phyloP scores from a whole-genome alignment of 2,329 filamentous ascomycete species.

The Monosporascus sp. region DNA sequence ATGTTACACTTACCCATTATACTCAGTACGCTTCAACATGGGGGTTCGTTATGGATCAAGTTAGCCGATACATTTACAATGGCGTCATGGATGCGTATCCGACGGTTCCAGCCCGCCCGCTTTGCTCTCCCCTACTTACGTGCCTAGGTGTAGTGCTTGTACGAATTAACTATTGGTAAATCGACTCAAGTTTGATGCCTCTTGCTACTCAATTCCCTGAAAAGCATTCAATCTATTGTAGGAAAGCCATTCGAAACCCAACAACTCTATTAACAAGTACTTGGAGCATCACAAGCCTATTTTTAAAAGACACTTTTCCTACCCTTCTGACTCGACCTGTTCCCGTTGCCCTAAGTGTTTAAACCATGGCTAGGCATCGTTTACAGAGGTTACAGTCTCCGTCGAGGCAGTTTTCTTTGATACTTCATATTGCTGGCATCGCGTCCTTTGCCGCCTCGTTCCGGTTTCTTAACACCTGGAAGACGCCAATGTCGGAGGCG shows the following conservation, averaged over 20 bases:
- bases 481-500: constrained; percentile 47
- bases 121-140: neutral
- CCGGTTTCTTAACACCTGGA: constrained; percentile 43
- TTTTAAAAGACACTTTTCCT: neutral
- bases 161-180: too few species aligned
- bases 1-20: too few species aligned
- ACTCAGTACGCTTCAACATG: too few species aligned
- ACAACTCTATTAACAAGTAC: neutral
- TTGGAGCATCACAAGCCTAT: neutral
- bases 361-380: constrained; percentile 45
- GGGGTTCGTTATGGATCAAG: too few species aligned
- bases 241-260: neutral
- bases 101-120: neutral
- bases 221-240: neutral
- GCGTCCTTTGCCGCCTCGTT: constrained; percentile 50
- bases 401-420: constrained; percentile 56
- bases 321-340: neutral
- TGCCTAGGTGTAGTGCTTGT: too few species aligned
- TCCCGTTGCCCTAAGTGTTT: neutral
- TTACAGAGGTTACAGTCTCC: constrained; percentile 63
- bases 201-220: neutral
- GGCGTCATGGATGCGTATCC: neutral
- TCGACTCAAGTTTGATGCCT: too few species aligned
- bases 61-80: neutral
- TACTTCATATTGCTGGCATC: constrained; percentile 53